phyloP scores from a whole-genome alignment of 75 land plant genomes.

The Selaginella tamariscina region DNA sequence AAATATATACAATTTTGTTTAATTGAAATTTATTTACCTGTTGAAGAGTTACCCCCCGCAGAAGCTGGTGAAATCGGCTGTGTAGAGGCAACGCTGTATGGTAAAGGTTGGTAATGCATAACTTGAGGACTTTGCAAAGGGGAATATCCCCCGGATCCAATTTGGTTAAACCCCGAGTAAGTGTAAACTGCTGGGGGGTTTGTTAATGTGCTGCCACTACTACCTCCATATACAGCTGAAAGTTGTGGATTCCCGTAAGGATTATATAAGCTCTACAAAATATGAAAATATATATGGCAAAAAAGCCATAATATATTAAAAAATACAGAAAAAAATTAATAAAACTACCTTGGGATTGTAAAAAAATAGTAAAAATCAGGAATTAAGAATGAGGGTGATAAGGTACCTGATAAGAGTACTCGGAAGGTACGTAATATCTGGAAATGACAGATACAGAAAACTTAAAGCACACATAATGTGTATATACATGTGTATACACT shows the following conservation, averaged over 20 bases:
- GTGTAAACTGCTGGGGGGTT: neutral
- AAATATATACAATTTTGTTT: too few relatives aligned
- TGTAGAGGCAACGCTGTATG: neutral
- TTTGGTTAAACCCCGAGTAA: neutral
- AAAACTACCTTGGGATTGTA: neutral
- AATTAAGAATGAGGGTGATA: neutral
- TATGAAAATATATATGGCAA: neutral
- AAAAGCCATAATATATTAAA: neutral
- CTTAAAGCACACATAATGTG: too few relatives aligned
- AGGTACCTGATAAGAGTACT: conserved; percentile 1
- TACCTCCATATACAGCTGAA: neutral
- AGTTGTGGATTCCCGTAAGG: conserved; percentile 3
- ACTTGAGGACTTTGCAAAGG: neutral
- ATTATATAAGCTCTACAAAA: neutral
- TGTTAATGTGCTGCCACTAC: neutral
- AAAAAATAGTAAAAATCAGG: neutral
- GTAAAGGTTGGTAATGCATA: neutral
- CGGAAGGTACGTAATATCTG: neutral
- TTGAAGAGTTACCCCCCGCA: neutral
- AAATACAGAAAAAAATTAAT: neutral
- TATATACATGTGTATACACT: too few relatives aligned
- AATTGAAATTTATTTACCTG: too few relatives aligned
- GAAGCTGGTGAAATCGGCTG: neutral
- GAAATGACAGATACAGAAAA: too few relatives aligned
- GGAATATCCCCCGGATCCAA: neutral